These are phyloP conservation scores for Globisporangium paroecandrum DNA, from an alignment of 352 stramenopile species.

Conservation along the genomic window DNA sequence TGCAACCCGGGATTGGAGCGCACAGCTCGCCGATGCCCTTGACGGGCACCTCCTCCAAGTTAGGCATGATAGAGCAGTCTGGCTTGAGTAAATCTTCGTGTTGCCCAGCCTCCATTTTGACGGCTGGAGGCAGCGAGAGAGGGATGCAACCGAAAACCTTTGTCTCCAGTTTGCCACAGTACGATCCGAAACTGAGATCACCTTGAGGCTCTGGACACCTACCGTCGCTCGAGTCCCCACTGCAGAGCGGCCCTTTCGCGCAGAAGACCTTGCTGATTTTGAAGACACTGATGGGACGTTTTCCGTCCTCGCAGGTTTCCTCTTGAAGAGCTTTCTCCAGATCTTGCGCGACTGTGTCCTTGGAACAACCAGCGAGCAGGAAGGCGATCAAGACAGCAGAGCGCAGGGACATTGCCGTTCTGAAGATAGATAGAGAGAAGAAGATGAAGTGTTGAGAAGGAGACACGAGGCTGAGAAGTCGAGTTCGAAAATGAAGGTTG, in stretches of 20 bases:
- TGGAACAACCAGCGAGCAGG: not conserved
- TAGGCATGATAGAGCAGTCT: constrained; percentile 1
- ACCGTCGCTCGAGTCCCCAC: constrained; percentile 3
- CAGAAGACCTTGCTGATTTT: not conserved
- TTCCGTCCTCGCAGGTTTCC: not conserved
- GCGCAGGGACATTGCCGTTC: not conserved
- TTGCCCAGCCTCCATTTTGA: constrained; percentile 1
- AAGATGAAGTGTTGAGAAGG: too few species aligned
- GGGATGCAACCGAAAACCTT: not conserved
- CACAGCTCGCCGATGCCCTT: constrained; percentile 1
- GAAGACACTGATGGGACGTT: constrained; percentile 7
- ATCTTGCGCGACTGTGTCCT: not conserved
- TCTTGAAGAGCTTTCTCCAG: not conserved
- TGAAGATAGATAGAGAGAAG: too few species aligned
- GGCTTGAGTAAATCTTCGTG: not conserved
- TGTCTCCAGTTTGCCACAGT: constrained; percentile 1
- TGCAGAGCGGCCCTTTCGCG: constrained; percentile 3
- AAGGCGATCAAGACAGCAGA: not conserved
- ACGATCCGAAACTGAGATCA: constrained; percentile 3
- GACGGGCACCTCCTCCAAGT: constrained; percentile 5
- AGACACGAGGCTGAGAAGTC: not conserved
- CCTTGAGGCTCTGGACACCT: constrained; percentile 11
- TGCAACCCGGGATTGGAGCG: constrained; percentile 7
- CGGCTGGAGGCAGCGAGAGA: not conserved
- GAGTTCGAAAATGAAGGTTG: not conserved